Base-by-base conservation (phyloP, 2,329 filamentous ascomycete genomes). In the Gnomoniopsis smithogilvyi region DNA sequence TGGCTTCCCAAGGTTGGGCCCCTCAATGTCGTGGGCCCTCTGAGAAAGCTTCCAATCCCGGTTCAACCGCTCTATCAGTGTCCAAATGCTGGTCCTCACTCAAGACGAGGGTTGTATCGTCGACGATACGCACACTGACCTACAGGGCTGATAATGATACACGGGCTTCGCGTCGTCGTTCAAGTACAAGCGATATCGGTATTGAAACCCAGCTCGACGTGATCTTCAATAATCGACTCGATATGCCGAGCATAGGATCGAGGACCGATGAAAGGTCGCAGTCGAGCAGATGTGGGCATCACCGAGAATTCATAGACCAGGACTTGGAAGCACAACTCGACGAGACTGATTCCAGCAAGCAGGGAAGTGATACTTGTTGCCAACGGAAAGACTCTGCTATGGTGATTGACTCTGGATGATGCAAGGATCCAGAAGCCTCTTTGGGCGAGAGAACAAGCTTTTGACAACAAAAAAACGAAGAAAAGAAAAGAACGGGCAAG, bases 161-260 rank as follows among this genome's bases (percentile, higher is more conserved):
- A 57, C 26, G 48, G 8, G 36, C 12, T 1, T 33, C 48, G 4
- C 47, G 55, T 3, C 38, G 26, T 7, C n/a, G 48, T 33, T 30
- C 48, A 21, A 19, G 34, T 6, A 36, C 48, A 6, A 24, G 26
- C 15, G 55, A 57, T 3, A n/a, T 52, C 2, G 55, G 47, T 17
- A n/a, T 21, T 19, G 55, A 48, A n/a, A 50, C 30, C 17, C 33
- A n/a, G 47, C 46, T 34, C 6, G 47, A 17, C n/a, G 56, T 52
- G 33, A 41, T 58, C 38, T 52, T 58, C 49, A 43, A 58, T 21
- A 45, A 58, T 21, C 41, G 56, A 12, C 56, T 58, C 7, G 56
- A 58, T 21, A 26, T 58, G 21, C 56, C 56, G 30, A 58, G 56
- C 49, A 34, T 58, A 14, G 51, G 56, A 17, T 58, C 56, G 15